A percentile compares a stretch with the other conserved stretches of the same genome.
phyloP scores from a whole-genome alignment of 345 rosid species.

The Cardamine chenopodiifolia region DNA sequence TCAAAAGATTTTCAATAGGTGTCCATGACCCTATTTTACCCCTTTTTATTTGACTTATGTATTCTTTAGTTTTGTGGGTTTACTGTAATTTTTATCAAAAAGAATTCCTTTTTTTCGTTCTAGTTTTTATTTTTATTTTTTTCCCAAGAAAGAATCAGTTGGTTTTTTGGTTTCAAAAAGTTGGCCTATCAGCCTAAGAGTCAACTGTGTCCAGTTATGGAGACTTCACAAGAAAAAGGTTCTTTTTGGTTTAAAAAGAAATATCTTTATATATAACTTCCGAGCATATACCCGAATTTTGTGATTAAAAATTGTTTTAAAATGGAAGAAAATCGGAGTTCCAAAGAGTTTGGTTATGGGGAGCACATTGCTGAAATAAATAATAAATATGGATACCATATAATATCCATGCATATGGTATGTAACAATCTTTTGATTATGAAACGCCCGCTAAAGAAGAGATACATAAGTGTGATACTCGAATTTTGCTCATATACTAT shows the following conservation, averaged over 20 bases:
- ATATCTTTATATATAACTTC: not conserved
- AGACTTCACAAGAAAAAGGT: constrained; percentile 7
- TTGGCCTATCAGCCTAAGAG: not conserved
- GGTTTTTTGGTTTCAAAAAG: not conserved
- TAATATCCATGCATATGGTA: not conserved
- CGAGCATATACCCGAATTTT: not conserved
- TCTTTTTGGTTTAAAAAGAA: not conserved
- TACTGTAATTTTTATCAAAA: not conserved
- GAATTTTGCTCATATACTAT: too few relatives aligned
- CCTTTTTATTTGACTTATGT: constrained; percentile 1
- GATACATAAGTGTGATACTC: too few relatives aligned
- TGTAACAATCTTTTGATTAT: too few relatives aligned
- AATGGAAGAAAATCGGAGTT: too few relatives aligned
- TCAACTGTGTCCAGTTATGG: constrained; percentile 21
- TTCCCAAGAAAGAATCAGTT: constrained; percentile 3
- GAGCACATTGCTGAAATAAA: not conserved
- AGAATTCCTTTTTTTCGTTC: not conserved
- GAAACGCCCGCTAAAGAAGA: too few relatives aligned
- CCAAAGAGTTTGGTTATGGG: not conserved
- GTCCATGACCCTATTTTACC: constrained; percentile 20
- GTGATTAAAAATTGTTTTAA: too few relatives aligned
- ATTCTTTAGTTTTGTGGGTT: constrained; percentile 29
- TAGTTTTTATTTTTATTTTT: constrained; percentile 19
- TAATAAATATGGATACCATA: not conserved
- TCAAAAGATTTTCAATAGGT: constrained; percentile 73